Evolutionary conservation across 179 eudicot species (phyloP), one percentile per base, ranked within the genome.

Genomic region (Camellia oleifera): DNA sequence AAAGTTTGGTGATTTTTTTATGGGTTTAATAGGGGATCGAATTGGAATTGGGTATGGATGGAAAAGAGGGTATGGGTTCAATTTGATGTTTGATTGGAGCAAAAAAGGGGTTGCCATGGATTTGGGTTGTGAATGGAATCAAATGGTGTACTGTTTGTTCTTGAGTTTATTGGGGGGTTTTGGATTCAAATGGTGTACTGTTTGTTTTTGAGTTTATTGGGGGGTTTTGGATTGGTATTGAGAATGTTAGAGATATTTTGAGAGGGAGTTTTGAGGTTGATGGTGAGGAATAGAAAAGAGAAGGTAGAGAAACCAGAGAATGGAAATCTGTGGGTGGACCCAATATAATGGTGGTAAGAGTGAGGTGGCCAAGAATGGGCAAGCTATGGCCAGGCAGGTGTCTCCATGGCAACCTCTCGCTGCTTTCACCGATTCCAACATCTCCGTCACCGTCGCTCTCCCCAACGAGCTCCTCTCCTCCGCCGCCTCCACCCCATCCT

Each of bases 381-480:
- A 26, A 64, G 44, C 45, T 66, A 4, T 75, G 78, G 68, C 78
- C 68, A 15, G 10, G 68, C 66, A 26, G 78, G n/a, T 17, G 68
- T 46, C 67, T 61, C 45, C 20, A 61, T 44, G 10, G 56, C 54
- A 40, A 46, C 78, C 78, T 75, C 78, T 95, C 69, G 44, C 90
- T 10, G 97, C 98, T 82, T 81, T 95, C 50, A 69, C 95, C 1
- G 79, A 72, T 18, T 88, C 97, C 3, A 69, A 78, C 13, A 87
- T 92, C 69, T 70, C 87, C 65, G 87, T 93, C 44, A 85, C 88
- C 45, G 92, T 93, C 23, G 90, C 91, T 7, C 78, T 94, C 3
- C 98, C 98, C 14, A 95, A 93, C 82, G 92, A 90, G 12, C 85
- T 80, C 4, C 95, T 95, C 61, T 75, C 91, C 56, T 44, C 94